These are phyloP conservation scores for Rhodotorula sp. DNA, from an alignment of 1,284 basidiomycete species.

Conservation along the genomic window DNA sequence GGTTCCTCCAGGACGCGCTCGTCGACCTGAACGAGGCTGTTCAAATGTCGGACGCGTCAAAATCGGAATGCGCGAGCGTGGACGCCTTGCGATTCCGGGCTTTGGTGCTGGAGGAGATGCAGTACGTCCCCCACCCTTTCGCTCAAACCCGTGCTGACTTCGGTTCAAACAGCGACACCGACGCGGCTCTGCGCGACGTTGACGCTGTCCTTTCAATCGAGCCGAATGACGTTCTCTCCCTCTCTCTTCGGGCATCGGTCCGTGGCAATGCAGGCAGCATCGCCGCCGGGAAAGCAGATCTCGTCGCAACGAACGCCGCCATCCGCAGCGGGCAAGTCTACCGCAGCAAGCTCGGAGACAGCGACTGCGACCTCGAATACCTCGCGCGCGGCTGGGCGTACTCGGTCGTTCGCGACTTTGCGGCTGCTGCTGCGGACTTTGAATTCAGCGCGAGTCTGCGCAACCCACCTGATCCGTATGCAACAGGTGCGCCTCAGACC, in stretches of 20 bases:
- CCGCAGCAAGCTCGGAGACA: slow-evolving; percentile 24
- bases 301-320: slow-evolving; percentile 23
- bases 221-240: slow-evolving; percentile 29
- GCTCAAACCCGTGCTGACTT: not conserved
- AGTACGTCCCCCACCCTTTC: slow-evolving; percentile 10
- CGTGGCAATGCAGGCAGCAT: slow-evolving; percentile 11
- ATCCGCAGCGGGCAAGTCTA: slow-evolving; percentile 15
- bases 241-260: slow-evolving; percentile 23
- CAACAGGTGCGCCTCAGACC: slow-evolving; percentile 3
- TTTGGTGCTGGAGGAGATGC: slow-evolving; percentile 20
- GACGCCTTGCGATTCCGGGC: slow-evolving; percentile 26
- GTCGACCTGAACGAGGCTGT: slow-evolving; percentile 20
- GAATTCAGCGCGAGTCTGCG: slow-evolving; percentile 10
- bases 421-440: slow-evolving; percentile 22
- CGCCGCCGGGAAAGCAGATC: slow-evolving; percentile 16
- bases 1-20: slow-evolving; percentile 18
- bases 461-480: slow-evolving; percentile 27
- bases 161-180: slow-evolving; percentile 10
- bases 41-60: not conserved
- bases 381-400: slow-evolving; percentile 23
- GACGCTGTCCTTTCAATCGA: slow-evolving; percentile 2
- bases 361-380: slow-evolving; percentile 38
- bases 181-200: slow-evolving; percentile 4
- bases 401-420: slow-evolving; percentile 19
- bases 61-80: slow-evolving; percentile 5